Evolutionary conservation across 495 filamentous ascomycete species (phyloP), one percentile per base, ranked within the genome.

Genomic region (Podospora comata): DNA sequence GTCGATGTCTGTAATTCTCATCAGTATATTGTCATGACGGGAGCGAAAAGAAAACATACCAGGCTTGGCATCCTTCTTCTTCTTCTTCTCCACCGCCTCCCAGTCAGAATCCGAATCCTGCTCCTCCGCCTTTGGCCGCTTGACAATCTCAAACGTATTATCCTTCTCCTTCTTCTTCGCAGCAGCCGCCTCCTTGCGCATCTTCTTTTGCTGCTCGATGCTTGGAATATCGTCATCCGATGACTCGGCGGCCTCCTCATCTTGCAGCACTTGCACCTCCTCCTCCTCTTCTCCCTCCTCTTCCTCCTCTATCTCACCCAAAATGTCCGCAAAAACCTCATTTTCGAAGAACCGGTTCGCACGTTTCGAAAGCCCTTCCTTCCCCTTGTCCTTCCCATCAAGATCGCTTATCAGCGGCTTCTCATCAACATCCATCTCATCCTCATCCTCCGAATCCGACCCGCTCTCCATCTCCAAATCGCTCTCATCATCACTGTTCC

Each of bases 271-370:
- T 5, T 67, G 67, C 1, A 53, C 32, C 30, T 77, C 77, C 66
- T 77, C 77, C 66, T 67, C 80, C 5, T 85, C 79, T 66, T 86
- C 81, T 48, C 85, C 84, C 48, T 86, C 84, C 30, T 79, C 84
- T 65, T 86, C 83, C 56, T 82, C 79, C 13, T 85, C 78, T 0
- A 77, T 77, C 18, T 74, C 71, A 6, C 48, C 85, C 30, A 85
- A 83, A 26, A 85, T 78, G 34, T 86, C 90, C 70, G 93, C 89
- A 82, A 99, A 98, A 65, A 98, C 90, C 69, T 96, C 96, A 73
- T 98, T 96, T 68, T 91, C 90, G 74, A 99, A 99, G 80, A 99
- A 99, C 62, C 90, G 81, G 6, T 88, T 83, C 19, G 95, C 95
- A 66, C 91, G 87, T 76, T 91, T 94, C 9, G 92, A 94, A 9